Evolutionary conservation across 331 rosid species (phyloP).

Genomic region (Stylosanthes scabra): DNA sequence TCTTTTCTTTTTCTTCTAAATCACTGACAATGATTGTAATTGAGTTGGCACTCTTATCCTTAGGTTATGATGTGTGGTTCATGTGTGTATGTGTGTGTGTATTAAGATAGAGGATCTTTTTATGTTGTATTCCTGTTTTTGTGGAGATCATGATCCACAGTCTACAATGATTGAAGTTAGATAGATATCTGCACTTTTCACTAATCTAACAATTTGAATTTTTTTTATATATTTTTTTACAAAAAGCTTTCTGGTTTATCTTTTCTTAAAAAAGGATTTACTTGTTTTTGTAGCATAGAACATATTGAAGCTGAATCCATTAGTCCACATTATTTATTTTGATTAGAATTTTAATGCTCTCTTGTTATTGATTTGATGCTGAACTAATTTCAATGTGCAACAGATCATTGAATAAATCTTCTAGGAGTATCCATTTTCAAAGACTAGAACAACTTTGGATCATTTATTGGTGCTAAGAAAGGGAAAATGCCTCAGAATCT

Average conservation of each 20-base stretch:
- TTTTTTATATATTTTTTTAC: neutral
- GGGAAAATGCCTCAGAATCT: slow-evolving; percentile 71
- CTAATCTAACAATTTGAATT: neutral
- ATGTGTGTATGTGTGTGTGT: neutral
- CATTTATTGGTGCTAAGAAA: slow-evolving; percentile 36
- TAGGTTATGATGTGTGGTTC: slow-evolving; percentile 19
- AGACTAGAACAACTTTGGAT: slow-evolving; percentile 25
- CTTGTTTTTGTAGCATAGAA: slow-evolving; percentile 20
- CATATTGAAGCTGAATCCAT: slow-evolving; percentile 13
- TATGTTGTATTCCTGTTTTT: neutral
- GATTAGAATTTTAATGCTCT: slow-evolving; percentile 1
- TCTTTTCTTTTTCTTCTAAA: neutral
- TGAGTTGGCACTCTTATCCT: slow-evolving; percentile 24
- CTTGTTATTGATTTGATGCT: slow-evolving; percentile 30
- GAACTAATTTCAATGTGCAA: slow-evolving; percentile 34
- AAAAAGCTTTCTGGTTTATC: neutral
- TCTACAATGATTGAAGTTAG: slow-evolving; percentile 11
- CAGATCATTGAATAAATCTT: slow-evolving; percentile 49
- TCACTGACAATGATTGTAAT: neutral
- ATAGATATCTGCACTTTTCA: slow-evolving; percentile 17
- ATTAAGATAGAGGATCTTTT: neutral
- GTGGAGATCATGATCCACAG: slow-evolving; percentile 8
- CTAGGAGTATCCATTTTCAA: slow-evolving; percentile 34
- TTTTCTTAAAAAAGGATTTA: neutral
- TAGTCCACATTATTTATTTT: slow-evolving; percentile 32